Base-by-base conservation (phyloP, 345 rosid genomes). In the Diplotaxis tenuifolia region DNA sequence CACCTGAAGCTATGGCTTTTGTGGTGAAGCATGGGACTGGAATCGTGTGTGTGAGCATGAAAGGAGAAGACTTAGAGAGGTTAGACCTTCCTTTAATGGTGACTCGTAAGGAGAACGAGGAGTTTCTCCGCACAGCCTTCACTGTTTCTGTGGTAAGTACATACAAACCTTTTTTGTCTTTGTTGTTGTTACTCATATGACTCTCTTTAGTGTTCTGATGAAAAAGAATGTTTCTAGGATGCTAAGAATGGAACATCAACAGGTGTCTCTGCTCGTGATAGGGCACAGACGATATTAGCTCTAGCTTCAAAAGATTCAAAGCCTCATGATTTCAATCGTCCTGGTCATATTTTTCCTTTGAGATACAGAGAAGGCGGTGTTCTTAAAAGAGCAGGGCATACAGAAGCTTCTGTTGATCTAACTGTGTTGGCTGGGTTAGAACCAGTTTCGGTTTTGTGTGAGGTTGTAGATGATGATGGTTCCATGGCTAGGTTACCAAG, bases 401-500 rank as follows among this genome's bases (percentile, higher is more conserved):
- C 98, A 1, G 97, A 94, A 84, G 96, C 98, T 55, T 88, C 97
- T 31, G 88, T 89, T 71, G 97, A 94, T 82, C 87, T 94, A 67
- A 86, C 95, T 2, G 76, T 86, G 49, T 82, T 91, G 40, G 96
- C 97, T 27, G 97, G 97, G 34, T 70, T 91, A 25, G 87, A 86
- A 6, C 95, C 97, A 23, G 93, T 73, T 27, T 90, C 87, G n/a
- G 90, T 88, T 62, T 66, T 94, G 42, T 91, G 95, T 65, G 97
- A 91, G 86, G 75, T 94, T 80, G 96, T 91, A 49, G 98, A 94
- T 81, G 93, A 94, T 70, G 97, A 94, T 83, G 98, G 98, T 49
- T 94, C 97, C 38, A 94, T 94, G 98, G 98, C 98, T 78, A 86
- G 96, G 79, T 81, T 94, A 69, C 96, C 96, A 62, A 88, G 83